Conservation (phyloP, 371 early-diverging fungal genomes). For the Apophysomyces variabilis region DNA sequence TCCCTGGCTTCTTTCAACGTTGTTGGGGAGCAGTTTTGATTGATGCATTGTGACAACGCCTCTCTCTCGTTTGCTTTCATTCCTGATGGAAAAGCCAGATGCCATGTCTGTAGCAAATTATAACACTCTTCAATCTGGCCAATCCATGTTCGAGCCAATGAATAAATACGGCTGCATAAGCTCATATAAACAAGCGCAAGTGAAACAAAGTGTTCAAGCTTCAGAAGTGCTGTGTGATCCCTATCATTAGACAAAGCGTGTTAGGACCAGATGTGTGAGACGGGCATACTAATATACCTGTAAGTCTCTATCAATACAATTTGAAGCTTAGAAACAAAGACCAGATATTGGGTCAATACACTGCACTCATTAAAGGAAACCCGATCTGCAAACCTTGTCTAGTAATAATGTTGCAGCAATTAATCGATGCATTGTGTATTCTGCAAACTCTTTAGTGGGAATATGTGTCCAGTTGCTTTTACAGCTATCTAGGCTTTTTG, state of each 20-base stretch:
- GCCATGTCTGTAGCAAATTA: constrained; percentile 36
- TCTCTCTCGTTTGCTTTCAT: constrained; percentile 28
- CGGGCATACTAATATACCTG: not conserved
- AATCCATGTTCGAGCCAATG: constrained; percentile 29
- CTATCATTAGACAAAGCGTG: constrained; percentile 3
- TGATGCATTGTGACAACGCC: constrained; percentile 2
- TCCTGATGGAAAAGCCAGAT: constrained; percentile 38
- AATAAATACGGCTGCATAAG: constrained; percentile 38
- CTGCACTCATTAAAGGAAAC: no score
- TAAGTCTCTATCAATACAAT: constrained; percentile 33
- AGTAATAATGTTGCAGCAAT: constrained; percentile 38
- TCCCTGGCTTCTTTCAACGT: constrained; percentile 3
- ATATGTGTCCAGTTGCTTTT: constrained; percentile 33
- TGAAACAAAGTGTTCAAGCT: constrained; percentile 43
- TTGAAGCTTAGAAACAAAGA: constrained; percentile 24
- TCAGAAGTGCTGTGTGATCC: constrained; percentile 38
- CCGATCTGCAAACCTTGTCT: constrained; percentile 32
- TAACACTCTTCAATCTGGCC: constrained; percentile 43
- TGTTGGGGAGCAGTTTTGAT: constrained; percentile 16
- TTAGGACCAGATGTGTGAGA: not conserved
- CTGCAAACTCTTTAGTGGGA: constrained; percentile 41
- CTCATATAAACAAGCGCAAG: constrained; percentile 43
- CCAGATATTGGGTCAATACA: no score
- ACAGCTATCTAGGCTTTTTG: constrained; percentile 30
- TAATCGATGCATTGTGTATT: constrained; percentile 45